Base-by-base conservation (phyloP, 1,139 yeast genomes). In the Debaryomyces psychrophilus region DNA sequence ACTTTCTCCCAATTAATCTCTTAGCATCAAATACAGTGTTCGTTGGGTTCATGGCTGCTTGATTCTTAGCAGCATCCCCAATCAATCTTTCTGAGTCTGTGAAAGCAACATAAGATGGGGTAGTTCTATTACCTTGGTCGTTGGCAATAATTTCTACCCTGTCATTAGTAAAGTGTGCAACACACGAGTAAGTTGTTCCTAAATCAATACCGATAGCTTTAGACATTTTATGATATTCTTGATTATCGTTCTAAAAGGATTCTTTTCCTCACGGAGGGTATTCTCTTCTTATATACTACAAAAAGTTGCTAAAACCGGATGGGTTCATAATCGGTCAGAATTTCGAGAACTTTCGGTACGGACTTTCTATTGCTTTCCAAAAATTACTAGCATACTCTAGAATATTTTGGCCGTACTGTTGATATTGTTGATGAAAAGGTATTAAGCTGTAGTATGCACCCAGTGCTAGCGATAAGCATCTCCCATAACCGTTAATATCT, bases 151-250 rank as follows among this genome's bases (percentile, higher is more conserved):
- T 82, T 62, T 82, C 87, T 41, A 82, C 87, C 60, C 85, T 75
- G 61, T 85, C 90, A 59, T 84, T 84, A 45, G 85, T 64, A 59
- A 79, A 83, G 65, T 82, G 87, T 41, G 88, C 90, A 51, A 85
- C 90, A 81, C 90, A 85, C 31, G 90, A 84, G 72, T 84, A 85
- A 40, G 90, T 85, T 44, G 90, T 85, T 67, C 90, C 90, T 76
- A 85, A 83, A 73, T 85, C 90, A 71, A 85, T 85, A 66, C 90
- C 90, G 54, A 85, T 79, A 68, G 89, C 88, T 69, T 78, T 81
- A 46, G 85, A 73, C 87, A 82, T 82, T 29, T 37, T 48, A 37
- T 23, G 12, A 27, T 25, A 17, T 28, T 4, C n/a, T 17, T 27
- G 8, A 26, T 11, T 18, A 33, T 18, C 2, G 36, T 29, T 8